A percentile compares a stretch with the other conserved stretches of the same genome.
phyloP scores from a whole-genome alignment of 306 rosid genomes.

The Vigna unguiculata region DNA sequence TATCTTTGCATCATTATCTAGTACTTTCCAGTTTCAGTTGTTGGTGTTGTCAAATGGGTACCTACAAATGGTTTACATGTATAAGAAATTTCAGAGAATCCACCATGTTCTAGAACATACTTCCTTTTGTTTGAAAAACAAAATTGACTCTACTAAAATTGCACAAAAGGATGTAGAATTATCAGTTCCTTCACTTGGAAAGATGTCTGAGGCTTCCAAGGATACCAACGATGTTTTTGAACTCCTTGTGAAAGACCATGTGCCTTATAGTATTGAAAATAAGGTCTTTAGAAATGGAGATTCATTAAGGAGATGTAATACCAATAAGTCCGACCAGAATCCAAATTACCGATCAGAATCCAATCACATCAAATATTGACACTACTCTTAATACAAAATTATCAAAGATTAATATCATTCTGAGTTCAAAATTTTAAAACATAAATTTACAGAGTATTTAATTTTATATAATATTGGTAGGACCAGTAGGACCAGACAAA shows the following conservation, averaged over 20 bases:
- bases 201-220: background rate
- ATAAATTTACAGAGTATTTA: no score
- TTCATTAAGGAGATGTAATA: no score
- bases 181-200: slow-evolving; percentile 6
- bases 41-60: background rate
- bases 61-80: background rate
- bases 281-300: background rate
- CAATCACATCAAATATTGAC: no score
- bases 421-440: no score
- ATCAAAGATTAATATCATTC: no score
- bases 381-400: no score
- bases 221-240: slow-evolving; percentile 35
- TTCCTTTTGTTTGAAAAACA: background rate
- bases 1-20: no score
- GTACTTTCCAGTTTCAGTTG: background rate
- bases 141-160: background rate
- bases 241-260: slow-evolving; percentile 21
- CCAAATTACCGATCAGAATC: no score
- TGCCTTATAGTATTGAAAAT: background rate
- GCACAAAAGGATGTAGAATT: no score
- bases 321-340: no score
- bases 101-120: background rate
- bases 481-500: slow-evolving; percentile 40
- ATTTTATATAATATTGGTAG: no score
- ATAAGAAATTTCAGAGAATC: background rate